A percentile compares a stretch with the other conserved stretches of the same genome.
These are phyloP conservation scores for Entophlyctis luteolus DNA, from an alignment of 192 early-diverging fungal genomes.

Conservation along the genomic window DNA sequence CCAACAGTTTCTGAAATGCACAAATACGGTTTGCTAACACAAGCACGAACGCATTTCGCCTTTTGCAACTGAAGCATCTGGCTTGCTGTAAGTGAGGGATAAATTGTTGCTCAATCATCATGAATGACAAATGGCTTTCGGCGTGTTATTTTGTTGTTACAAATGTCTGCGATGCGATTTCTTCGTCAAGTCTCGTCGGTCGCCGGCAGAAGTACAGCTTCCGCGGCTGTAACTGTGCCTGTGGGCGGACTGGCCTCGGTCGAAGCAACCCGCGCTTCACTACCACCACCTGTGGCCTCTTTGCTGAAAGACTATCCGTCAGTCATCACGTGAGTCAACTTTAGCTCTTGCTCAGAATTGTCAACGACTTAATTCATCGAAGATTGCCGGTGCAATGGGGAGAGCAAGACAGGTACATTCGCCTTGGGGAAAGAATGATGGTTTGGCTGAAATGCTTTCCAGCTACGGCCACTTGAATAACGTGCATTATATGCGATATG, in stretches of 20 bases:
- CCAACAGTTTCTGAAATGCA: no score
- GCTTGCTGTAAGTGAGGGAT: no score
- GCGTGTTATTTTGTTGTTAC: no score
- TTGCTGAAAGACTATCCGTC: conserved; percentile 21
- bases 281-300: not conserved
- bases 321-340: conserved; percentile 16
- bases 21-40: no score
- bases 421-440: not conserved
- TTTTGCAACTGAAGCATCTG: no score
- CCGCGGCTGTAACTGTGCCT: no score
- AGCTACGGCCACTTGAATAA: conserved; percentile 30
- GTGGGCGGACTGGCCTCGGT: conserved; percentile 6
- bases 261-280: conserved; percentile 10
- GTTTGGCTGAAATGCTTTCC: not conserved
- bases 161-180: no score
- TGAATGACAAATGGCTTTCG: no score
- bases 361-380: not conserved
- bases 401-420: conserved; percentile 3
- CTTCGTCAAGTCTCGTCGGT: no score
- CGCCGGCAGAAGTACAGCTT: no score
- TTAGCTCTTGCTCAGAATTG: not conserved
- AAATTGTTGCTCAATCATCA: no score
- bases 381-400: conserved; percentile 28
- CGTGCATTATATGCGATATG: conserved; percentile 26
- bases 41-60: no score